Base-by-base conservation (phyloP, 805 yeast genomes). In the Starmera caribaea region DNA sequence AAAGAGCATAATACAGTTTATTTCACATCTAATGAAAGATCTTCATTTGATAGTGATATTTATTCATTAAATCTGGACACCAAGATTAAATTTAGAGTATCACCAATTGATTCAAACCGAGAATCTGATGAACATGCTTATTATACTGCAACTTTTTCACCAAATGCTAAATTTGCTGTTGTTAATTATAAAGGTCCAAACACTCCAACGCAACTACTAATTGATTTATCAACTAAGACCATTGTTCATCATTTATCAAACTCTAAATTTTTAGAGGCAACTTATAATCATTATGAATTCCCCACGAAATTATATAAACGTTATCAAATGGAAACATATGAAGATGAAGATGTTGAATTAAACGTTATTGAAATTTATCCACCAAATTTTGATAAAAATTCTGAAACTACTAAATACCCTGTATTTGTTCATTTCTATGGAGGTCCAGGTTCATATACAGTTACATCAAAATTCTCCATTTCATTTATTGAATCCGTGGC, bases 391-490 rank as follows among this genome's bases (percentile, higher is more conserved):
- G 74, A 85, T 52, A 63, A 67, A n/a, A 54, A 61, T 6, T 21
- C 26, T 21, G 26, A 21, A 21, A 21, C 26, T 32, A 49, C 51
- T 32, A 60, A 51, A 28, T 74, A 90, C 58, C 97, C 98, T 0
- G 77, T 92, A 1, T 68, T 92, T 44, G 92, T 92, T 51, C 88
- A 73, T 55, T 88, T 87, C n/a, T 92, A 92, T 54, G 97, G 95
- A 24, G 99, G 98, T 0, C 99, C 99, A 5, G 94, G 89, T 30
- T 85, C 96, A 2, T 97, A 92, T 61, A 66, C 73, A 35, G 95
- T 88, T 5, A 65, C 67, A 35, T 74, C 80, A 41, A 54, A 61
- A 27, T 86, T 77, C 51, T 55, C 71, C 0, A 63, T 81, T 31
- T 74, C 71, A 11, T 89, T 87, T 59, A 81, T 88, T 47, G 74